phyloP scores from a whole-genome alignment of 2,329 filamentous ascomycete species.

The Pseudocercospora macadamiae region DNA sequence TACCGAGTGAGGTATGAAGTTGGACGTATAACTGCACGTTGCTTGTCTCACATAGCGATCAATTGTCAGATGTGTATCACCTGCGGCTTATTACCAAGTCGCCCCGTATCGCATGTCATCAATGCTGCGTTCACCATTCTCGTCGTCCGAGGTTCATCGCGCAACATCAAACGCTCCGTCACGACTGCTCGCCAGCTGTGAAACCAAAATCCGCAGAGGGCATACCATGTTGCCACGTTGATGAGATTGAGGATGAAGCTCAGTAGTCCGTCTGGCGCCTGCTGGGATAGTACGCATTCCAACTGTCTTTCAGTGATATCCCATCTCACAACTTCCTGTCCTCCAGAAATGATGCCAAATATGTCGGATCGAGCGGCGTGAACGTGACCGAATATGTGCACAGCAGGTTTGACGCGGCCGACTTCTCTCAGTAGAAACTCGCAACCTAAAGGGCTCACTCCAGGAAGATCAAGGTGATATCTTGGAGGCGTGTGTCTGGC shows the following conservation, averaged over 20 bases:
- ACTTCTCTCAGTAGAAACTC: slow-evolving; percentile 68
- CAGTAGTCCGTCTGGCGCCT: slow-evolving; percentile 40
- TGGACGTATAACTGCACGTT: too few species aligned
- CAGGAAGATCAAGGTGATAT: slow-evolving; percentile 67
- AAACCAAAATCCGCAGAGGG: slow-evolving; percentile 51
- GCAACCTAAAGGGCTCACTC: slow-evolving; percentile 64
- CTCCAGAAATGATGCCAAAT: slow-evolving; percentile 50
- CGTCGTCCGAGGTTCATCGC: slow-evolving; percentile 40
- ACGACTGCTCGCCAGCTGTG: slow-evolving; percentile 47
- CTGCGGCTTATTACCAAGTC: slow-evolving; percentile 52
- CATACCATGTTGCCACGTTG: slow-evolving; percentile 52
- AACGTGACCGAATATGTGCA: slow-evolving; percentile 86
- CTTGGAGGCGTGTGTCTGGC: slow-evolving; percentile 70
- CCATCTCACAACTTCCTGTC: slow-evolving; percentile 71
- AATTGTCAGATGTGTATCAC: slow-evolving; percentile 35
- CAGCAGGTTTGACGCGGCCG: slow-evolving; percentile 71
- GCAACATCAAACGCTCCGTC: slow-evolving; percentile 61
- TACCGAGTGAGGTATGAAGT: too few species aligned
- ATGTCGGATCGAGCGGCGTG: slow-evolving; percentile 61
- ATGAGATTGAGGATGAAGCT: slow-evolving; percentile 37
- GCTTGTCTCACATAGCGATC: too few species aligned
- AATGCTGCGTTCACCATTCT: slow-evolving; percentile 65
- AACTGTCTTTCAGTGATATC: slow-evolving; percentile 73
- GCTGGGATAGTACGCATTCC: slow-evolving; percentile 61
- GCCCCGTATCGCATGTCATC: slow-evolving; percentile 53